phyloP scores from a whole-genome alignment of 176 grass and related monocot genomes.

The Zoysia japonica region DNA sequence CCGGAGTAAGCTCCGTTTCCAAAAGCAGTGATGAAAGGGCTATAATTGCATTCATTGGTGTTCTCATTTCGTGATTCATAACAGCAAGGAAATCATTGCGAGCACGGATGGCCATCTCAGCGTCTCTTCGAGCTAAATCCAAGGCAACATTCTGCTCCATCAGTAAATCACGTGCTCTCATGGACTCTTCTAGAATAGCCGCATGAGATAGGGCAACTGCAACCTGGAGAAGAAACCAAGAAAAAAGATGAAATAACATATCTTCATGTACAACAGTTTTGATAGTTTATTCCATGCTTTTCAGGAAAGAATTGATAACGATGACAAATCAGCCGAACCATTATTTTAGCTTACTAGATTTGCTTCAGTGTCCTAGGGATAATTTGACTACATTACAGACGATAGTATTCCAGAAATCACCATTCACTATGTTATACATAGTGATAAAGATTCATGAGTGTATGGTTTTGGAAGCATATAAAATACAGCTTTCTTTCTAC shows the following conservation, averaged over 20 bases:
- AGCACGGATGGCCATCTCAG: slow-evolving; percentile 95
- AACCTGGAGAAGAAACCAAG: slow-evolving; percentile 54
- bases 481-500: not conserved
- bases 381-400: not conserved
- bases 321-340: not conserved
- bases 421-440: not conserved
- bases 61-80: slow-evolving; percentile 99
- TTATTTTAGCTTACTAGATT: slow-evolving; percentile 14
- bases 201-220: slow-evolving; percentile 97
- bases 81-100: slow-evolving; percentile 96
- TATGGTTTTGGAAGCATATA: not conserved
- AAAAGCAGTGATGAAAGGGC: slow-evolving; percentile 87
- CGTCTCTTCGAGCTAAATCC: slow-evolving; percentile 81
- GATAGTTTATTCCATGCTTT: not conserved
- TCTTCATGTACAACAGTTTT: not conserved
- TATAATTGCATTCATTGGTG: slow-evolving; percentile 96
- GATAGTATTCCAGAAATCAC: not conserved
- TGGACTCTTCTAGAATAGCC: slow-evolving; percentile 95
- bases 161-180: slow-evolving; percentile 87
- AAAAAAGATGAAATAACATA: not conserved
- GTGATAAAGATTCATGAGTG: not conserved
- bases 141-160: slow-evolving; percentile 97
- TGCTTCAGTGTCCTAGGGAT: slow-evolving; percentile 2
- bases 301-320: not conserved
- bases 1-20: slow-evolving; percentile 88